Evolutionary conservation across 352 stramenopile genomes (phyloP), one percentile per base, ranked within the genome.

Genomic region (Pythium utonaiense): DNA sequence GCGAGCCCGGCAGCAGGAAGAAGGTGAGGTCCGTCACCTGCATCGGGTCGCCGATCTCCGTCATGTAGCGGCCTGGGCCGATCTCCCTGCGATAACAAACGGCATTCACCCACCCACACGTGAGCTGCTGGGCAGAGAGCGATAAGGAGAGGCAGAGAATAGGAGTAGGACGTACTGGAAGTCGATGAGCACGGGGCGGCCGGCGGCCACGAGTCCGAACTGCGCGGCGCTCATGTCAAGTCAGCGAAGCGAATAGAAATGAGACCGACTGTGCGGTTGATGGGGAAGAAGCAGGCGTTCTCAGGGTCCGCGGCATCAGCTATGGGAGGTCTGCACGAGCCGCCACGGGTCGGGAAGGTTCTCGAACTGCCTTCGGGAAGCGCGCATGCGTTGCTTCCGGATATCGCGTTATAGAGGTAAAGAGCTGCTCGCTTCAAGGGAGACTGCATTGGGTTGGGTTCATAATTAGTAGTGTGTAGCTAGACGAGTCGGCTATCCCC

Each of bases 21-120:
- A 82, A 82, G 27, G 70, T 77, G 45, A 82, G 52, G 52, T 82
- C 73, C 24, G 67, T 72, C n/a, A 82, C 64, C 27, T 72, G 54
- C 10, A 55, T 65, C 17, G 73, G 73, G 24, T 77, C 63, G 31
- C 60, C 57, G 50, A 82, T 71, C 45, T 75, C 70, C 4, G 62
- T 64, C 38, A 82, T 42, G 36, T 59, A 77, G 31, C 65, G 70
- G 17, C 60, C 65, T 3, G 70, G 70, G 10, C 66, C 65, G 48
- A 77, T 74, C 50, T 77, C 62, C 53, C 70, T 77, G 31, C 31
- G 51, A 0, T 22, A 17, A 25, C n/a, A 44, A 1, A 40, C 6
- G n/a, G n/a, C n/a, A n/a, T n/a, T n/a, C n/a, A n/a, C n/a, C n/a
- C n/a, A n/a, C n/a, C 55, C 22, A 50, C n/a, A 45, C 10, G 40